Conservation (phyloP, 129 eudicot species). For the Cynara cardunculus region DNA sequence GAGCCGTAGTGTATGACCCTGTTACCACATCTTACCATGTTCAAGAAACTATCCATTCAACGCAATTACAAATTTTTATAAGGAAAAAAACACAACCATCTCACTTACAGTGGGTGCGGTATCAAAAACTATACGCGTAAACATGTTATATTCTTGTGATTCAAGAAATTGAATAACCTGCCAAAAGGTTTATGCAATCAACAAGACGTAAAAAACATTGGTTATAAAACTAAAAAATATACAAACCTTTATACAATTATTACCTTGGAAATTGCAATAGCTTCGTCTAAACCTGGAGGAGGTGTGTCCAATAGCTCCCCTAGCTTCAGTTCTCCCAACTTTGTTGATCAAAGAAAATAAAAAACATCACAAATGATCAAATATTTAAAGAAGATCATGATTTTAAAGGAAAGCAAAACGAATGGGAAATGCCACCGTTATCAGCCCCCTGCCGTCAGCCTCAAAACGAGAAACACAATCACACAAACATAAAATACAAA, state of each 20-base stretch:
- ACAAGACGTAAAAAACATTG: neutral
- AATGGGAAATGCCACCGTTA: too few species aligned
- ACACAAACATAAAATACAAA: neutral
- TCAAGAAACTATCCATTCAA: conserved; percentile 7
- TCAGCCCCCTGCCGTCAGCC: too few species aligned
- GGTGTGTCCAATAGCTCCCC: conserved; percentile 98
- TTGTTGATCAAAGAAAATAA: conserved; percentile 3
- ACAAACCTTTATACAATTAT: neutral
- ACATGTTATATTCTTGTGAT: conserved; percentile 69
- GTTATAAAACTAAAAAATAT: neutral
- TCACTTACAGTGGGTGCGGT: conserved; percentile 83
- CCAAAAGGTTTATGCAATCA: conserved; percentile 16
- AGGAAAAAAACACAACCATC: neutral
- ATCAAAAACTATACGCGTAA: conserved; percentile 82
- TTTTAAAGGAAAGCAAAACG: too few species aligned
- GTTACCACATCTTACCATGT: conserved; percentile 22
- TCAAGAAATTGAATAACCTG: conserved; percentile 95
- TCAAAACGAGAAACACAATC: neutral
- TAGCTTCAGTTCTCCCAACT: conserved; percentile 91
- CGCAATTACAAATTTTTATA: neutral
- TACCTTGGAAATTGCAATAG: conserved; percentile 93
- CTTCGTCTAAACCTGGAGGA: conserved; percentile 98
- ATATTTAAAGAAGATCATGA: too few species aligned
- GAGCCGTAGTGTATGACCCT: conserved; percentile 97
- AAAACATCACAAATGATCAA: neutral